Conservation (phyloP, 2,329 filamentous ascomycete genomes). For the Neurospora crassa region DNA sequence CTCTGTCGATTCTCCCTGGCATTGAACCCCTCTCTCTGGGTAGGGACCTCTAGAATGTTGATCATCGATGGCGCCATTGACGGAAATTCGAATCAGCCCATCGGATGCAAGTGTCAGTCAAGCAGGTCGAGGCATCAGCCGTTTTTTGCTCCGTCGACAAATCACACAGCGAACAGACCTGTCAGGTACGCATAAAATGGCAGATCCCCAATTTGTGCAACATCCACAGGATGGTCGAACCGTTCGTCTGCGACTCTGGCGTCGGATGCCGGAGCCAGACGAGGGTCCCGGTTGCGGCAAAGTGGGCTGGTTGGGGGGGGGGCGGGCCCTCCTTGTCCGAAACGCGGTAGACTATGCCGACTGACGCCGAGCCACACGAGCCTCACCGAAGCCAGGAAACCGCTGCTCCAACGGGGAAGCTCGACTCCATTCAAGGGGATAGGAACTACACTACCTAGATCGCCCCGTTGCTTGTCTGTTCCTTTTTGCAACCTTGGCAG, state of each 20-base stretch:
- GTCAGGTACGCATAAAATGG: background rate
- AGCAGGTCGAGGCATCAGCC: background rate
- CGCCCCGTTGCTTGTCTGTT: background rate
- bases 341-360: background rate
- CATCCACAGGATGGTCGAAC: background rate
- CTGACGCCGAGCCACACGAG: background rate
- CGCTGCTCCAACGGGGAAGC: background rate
- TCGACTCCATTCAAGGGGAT: background rate
- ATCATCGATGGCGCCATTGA: background rate
- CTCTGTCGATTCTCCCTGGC: background rate
- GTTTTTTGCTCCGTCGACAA: background rate
- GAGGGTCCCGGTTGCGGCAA: background rate
- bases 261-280: background rate
- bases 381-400: background rate
- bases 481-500: background rate
- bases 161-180: background rate
- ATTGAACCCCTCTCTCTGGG: background rate
- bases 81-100: background rate
- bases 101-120: background rate
- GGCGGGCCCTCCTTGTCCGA: background rate
- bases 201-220: background rate
- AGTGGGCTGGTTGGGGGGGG: background rate
- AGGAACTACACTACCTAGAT: background rate
- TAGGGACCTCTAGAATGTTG: background rate
- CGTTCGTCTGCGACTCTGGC: background rate